Evolutionary conservation across 192 early-diverging fungal species (phyloP).

Genomic region (Entomortierella lignicola): DNA sequence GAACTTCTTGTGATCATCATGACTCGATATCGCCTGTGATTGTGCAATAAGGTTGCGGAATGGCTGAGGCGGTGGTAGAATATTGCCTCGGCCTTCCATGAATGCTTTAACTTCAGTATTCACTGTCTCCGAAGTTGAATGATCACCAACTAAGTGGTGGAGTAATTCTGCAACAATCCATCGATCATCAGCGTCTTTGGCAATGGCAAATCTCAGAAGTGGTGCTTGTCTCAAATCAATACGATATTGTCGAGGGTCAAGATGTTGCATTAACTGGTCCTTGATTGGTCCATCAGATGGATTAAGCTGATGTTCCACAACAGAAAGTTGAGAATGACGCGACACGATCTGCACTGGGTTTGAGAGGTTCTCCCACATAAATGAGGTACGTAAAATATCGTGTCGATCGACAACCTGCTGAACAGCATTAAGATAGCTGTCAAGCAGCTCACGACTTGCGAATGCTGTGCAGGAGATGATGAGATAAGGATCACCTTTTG

Average conservation of each 20-base stretch:
- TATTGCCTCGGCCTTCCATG: background rate
- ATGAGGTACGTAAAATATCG: background rate
- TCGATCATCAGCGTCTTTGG: background rate
- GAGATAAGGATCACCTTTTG: background rate
- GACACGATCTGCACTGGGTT: background rate
- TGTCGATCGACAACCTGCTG: background rate
- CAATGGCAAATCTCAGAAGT: background rate
- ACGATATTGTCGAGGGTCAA: no score
- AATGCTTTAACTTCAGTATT: background rate
- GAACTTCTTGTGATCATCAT: background rate
- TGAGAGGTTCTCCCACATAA: no score
- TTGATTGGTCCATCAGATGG: no score
- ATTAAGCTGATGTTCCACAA: no score
- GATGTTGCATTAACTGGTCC: no score
- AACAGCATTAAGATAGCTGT: no score
- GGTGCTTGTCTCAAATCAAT: background rate
- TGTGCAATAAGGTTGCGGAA: conserved; percentile 2
- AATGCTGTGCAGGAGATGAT: background rate
- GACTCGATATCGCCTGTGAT: no score
- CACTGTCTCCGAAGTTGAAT: background rate
- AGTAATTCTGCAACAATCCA: background rate
- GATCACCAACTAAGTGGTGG: background rate
- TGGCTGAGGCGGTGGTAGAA: background rate
- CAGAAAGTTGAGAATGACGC: no score
- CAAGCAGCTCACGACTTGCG: background rate